phyloP scores from a whole-genome alignment of 176 grass and related monocot species.

The Lolium perenne region DNA sequence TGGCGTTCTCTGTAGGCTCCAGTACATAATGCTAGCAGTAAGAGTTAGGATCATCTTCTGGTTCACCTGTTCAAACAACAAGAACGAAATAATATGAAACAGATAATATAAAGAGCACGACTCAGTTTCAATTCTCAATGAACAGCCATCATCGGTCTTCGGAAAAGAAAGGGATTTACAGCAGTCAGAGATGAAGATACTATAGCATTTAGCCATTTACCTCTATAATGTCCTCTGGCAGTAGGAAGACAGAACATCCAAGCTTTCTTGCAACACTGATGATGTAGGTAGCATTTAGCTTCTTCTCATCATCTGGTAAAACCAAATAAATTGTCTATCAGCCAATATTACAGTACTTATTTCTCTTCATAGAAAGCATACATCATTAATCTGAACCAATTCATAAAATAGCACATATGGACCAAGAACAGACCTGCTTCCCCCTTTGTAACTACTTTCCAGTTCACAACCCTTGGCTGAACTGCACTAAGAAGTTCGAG shows the following conservation, averaged over 20 bases:
- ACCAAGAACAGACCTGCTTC: constrained; percentile 65
- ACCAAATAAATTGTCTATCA: constrained; percentile 18
- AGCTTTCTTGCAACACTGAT: constrained; percentile 96
- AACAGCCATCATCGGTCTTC: neutral
- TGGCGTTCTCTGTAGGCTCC: constrained; percentile 77
- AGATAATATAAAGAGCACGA: neutral
- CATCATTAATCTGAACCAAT: constrained; percentile 8
- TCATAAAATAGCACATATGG: constrained; percentile 31
- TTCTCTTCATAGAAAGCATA: constrained; percentile 3
- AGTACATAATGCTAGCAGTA: constrained; percentile 95
- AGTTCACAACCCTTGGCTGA: constrained; percentile 82
- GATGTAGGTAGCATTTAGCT: constrained; percentile 96
- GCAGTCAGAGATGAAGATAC: neutral
- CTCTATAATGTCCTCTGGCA: constrained; percentile 98
- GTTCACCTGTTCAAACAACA: constrained; percentile 76
- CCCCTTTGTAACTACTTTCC: constrained; percentile 93
- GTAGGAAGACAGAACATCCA: constrained; percentile 93
- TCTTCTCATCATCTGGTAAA: constrained; percentile 84
- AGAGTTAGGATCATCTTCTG: constrained; percentile 98
- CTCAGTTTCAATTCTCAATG: neutral
- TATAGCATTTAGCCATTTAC: constrained; percentile 51
- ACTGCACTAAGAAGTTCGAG: constrained; percentile 96
- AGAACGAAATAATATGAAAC: constrained; percentile 16
- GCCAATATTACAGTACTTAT: neutral
- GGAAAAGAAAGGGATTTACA: neutral